Evolutionary conservation across 1,284 basidiomycete genomes (phyloP).

Genomic region (Irpex lacteus): DNA sequence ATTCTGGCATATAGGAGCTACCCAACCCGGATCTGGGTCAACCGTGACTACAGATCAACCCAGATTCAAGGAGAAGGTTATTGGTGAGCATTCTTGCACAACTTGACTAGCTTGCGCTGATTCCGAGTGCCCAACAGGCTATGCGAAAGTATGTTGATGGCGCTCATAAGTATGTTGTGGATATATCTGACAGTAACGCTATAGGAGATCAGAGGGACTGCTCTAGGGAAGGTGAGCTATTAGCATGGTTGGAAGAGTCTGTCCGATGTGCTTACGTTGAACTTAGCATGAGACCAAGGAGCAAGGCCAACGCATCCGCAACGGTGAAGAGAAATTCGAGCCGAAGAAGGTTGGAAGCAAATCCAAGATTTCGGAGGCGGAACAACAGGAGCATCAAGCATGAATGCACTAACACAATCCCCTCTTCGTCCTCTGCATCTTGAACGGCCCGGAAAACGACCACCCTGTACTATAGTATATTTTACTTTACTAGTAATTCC

Average conservation of each 20-base stretch:
- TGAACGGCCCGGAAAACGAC: no score
- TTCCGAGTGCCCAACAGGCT: constrained; percentile 1
- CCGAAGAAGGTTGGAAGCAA: constrained; percentile 19
- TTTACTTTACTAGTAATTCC: no score
- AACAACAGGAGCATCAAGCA: not conserved
- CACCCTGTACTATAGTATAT: no score
- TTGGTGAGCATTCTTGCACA: constrained; percentile 7
- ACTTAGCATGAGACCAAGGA: constrained; percentile 16
- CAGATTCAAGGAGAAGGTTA: constrained; percentile 18
- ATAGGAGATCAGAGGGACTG: constrained; percentile 16
- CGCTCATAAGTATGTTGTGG: not conserved
- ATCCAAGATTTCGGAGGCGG: not conserved
- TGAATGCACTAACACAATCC: not conserved
- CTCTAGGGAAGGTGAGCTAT: constrained; percentile 13
- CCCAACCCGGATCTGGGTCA: constrained; percentile 15
- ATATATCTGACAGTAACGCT: not conserved
- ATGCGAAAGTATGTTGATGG: constrained; percentile 11
- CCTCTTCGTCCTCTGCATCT: no score
- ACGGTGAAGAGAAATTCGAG: constrained; percentile 16
- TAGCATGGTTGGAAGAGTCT: not conserved
- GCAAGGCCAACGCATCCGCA: constrained; percentile 16
- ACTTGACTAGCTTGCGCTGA: not conserved
- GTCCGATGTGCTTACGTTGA: not conserved
- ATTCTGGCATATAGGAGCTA: constrained; percentile 10
- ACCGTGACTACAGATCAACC: constrained; percentile 9